Percentiles rank a stretch among this genome's conserved stretches.
Evolutionary conservation across 108 stramenopile species (phyloP).

Genomic region (Seminavis robusta): DNA sequence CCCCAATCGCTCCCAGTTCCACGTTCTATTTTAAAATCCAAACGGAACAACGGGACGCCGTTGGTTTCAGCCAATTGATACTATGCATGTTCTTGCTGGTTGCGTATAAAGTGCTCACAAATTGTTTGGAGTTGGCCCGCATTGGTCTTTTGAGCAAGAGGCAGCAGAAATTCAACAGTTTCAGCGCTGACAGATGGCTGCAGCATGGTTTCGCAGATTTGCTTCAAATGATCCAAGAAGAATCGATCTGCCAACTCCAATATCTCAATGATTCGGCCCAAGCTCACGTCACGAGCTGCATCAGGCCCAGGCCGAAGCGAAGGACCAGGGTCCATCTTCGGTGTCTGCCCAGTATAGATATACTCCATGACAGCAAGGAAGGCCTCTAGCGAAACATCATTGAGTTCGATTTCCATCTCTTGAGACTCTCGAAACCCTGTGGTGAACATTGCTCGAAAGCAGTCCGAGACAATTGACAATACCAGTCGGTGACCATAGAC

Average conservation of each 20-base stretch:
- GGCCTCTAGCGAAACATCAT: conserved; percentile 67
- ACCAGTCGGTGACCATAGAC: conserved; percentile 89
- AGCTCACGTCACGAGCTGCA: conserved; percentile 7
- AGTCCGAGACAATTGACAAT: conserved; percentile 79
- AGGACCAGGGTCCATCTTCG: conserved; percentile 32
- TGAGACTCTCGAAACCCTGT: conserved; percentile 76
- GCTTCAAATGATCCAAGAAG: conserved; percentile 90
- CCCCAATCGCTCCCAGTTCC: no score
- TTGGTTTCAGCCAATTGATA: no score
- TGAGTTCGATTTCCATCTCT: conserved; percentile 78
- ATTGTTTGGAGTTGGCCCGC: conserved; percentile 75
- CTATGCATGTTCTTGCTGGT: conserved; percentile 26
- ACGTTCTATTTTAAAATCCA: no score
- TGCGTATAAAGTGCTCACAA: conserved; percentile 82
- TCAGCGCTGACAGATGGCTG: conserved; percentile 63
- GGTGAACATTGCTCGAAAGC: conserved; percentile 92
- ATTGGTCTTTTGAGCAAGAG: conserved; percentile 82
- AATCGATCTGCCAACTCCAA: conserved; percentile 91
- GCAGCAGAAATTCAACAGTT: conserved; percentile 67
- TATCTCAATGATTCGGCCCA: conserved; percentile 64
- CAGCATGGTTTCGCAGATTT: conserved; percentile 75
- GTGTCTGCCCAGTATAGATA: conserved; percentile 81
- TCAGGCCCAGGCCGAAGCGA: not conserved
- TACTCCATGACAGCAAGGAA: conserved; percentile 89
- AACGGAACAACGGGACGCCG: no score